Percentiles rank a stretch among this genome's conserved stretches.
Evolutionary conservation across 306 rosid species (phyloP).

Genomic region (Hippophae gyantsensis): DNA sequence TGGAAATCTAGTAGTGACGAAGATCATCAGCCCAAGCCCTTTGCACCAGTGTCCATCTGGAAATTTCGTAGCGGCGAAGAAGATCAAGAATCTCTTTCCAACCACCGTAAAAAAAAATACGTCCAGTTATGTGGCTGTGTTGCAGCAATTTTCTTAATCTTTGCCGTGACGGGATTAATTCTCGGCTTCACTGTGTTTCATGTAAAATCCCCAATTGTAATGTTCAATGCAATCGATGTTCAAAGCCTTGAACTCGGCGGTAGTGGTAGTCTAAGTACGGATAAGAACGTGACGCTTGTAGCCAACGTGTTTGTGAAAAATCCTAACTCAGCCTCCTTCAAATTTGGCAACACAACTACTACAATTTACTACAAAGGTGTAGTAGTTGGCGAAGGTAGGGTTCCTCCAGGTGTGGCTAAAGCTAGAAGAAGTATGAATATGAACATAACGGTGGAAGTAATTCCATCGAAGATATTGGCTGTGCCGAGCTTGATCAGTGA

Average conservation of each 20-base stretch:
- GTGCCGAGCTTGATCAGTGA: not conserved
- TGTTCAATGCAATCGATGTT: slow-evolving; percentile 12
- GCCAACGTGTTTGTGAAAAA: slow-evolving; percentile 31
- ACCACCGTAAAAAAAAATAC: slow-evolving; percentile 8
- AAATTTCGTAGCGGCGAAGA: slow-evolving; percentile 16
- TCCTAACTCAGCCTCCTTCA: slow-evolving; percentile 37
- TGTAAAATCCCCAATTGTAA: slow-evolving; percentile 21
- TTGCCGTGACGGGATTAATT: slow-evolving; percentile 25
- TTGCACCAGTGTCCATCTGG: slow-evolving; percentile 14
- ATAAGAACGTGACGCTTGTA: slow-evolving; percentile 9
- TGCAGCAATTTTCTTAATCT: slow-evolving; percentile 27
- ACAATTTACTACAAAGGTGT: slow-evolving; percentile 10
- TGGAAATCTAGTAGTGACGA: slow-evolving; percentile 14
- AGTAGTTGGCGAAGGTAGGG: slow-evolving; percentile 25
- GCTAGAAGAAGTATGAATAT: slow-evolving; percentile 23
- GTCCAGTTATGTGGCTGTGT: slow-evolving; percentile 32
- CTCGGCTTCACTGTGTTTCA: slow-evolving; percentile 43
- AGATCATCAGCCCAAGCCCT: slow-evolving; percentile 25
- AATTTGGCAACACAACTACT: slow-evolving; percentile 18
- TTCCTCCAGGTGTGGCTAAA: slow-evolving; percentile 27
- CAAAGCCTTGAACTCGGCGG: not conserved
- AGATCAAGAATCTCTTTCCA: not conserved
- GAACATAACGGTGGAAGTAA: slow-evolving; percentile 29
- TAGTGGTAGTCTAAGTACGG: not conserved
- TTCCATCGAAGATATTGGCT: not conserved